A percentile compares a stretch with the other conserved stretches of the same genome.
Conservation (phyloP, 78 protist species). For the Dictyostelium citrinum region DNA sequence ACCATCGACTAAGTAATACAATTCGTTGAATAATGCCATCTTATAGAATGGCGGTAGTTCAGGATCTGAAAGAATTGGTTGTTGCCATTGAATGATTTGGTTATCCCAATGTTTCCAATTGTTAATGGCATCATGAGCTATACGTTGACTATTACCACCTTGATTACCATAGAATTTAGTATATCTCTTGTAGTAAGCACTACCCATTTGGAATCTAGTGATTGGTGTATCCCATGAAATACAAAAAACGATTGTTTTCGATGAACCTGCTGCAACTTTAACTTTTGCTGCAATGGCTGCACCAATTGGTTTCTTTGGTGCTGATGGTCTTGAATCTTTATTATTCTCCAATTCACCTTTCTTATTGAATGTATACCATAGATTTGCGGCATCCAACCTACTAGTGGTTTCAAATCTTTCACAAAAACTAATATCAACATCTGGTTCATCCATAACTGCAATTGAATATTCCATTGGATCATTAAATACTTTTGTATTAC, state of each 20-base stretch:
- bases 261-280: constrained; percentile 15
- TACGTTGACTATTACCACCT: constrained; percentile 56
- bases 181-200: constrained; percentile 53
- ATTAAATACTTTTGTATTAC: neutral
- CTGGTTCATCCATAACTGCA: constrained; percentile 34
- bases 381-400: constrained; percentile 74
- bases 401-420: constrained; percentile 59
- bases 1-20: constrained; percentile 86
- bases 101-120: constrained; percentile 56
- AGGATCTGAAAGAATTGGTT: constrained; percentile 53
- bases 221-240: constrained; percentile 77
- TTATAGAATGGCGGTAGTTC: constrained; percentile 70
- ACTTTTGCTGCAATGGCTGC: constrained; percentile 68
- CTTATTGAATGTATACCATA: constrained; percentile 60
- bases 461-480: constrained; percentile 68
- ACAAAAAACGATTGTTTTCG: constrained; percentile 34
- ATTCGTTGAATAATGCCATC: constrained; percentile 85
- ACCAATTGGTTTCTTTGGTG: constrained; percentile 65
- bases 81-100: constrained; percentile 83
- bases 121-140: constrained; percentile 36
- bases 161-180: constrained; percentile 66
- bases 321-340: constrained; percentile 36
- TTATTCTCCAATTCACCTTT: constrained; percentile 44
- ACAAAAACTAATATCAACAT: neutral
- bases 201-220: constrained; percentile 28